Conservation (phyloP, 2,329 filamentous ascomycete genomes). For the Magnaporthales sp. region DNA sequence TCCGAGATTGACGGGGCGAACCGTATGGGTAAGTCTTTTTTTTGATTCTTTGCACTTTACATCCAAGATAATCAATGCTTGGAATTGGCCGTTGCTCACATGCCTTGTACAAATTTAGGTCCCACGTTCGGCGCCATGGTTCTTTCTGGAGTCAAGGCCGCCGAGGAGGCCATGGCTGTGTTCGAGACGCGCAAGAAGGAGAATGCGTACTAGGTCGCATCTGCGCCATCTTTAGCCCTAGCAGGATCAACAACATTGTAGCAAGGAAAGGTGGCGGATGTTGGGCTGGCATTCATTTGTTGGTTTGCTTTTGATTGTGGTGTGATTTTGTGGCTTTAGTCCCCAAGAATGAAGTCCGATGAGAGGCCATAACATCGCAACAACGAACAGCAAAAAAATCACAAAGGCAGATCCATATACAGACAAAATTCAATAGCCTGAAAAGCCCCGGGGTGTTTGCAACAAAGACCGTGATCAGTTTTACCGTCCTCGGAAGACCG, state of each 20-base stretch:
- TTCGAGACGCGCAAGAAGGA: constrained; percentile 71
- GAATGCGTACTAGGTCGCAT: constrained; percentile 48
- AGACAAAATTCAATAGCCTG: too few relatives aligned
- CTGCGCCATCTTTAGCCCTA: not conserved
- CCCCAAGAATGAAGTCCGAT: not conserved
- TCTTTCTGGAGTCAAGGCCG: constrained; percentile 79
- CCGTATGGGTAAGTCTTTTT: constrained; percentile 59
- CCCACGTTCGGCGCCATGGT: constrained; percentile 88
- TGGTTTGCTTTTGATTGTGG: not conserved
- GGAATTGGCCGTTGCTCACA: not conserved
- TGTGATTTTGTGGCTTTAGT: not conserved
- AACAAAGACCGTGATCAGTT: too few relatives aligned
- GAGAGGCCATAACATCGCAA: not conserved
- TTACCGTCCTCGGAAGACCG: too few relatives aligned
- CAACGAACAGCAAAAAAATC: too few relatives aligned
- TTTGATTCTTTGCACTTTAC: not conserved
- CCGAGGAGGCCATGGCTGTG: constrained; percentile 72
- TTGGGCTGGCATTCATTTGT: not conserved
- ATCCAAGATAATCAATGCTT: too few relatives aligned
- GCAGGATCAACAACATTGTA: not conserved
- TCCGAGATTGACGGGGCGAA: constrained; percentile 86
- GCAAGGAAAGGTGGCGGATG: not conserved
- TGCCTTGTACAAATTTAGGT: constrained; percentile 20
- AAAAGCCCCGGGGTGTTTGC: too few relatives aligned
- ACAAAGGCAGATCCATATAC: too few relatives aligned